Evolutionary conservation across 2,329 filamentous ascomycete species (phyloP), one percentile per base, ranked within the genome.

Genomic region (Pestalotiopsis sp.): DNA sequence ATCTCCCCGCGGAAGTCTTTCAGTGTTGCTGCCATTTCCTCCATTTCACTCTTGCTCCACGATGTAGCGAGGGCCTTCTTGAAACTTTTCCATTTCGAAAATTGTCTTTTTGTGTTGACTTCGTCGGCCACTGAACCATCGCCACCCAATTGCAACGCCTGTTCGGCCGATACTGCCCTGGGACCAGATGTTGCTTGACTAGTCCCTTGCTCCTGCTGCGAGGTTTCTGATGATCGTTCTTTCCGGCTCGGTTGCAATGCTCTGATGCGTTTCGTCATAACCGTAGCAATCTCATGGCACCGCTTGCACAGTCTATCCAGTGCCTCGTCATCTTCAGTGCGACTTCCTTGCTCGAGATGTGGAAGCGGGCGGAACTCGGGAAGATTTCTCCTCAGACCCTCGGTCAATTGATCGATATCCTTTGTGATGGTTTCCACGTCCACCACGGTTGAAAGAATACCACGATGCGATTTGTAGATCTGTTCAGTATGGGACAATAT

Each of bases 41-140:
- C 64, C 23, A 59, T 66, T 45, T 66, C 64, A 7, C n/a, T n/a
- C n/a, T 41, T 66, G 7, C 31, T 66, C 64, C 64, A 66, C 12
- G 40, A 9, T 1, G 45, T 31, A 11, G 56, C 27, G 1, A 66
- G 49, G 0, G 64, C 36, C n/a, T 66, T 66, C 27, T 52, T 45
- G 12, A 66, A 66, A 40, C 49, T 59, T 12, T 36, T 27, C 64
- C 64, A 66, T 14, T 57, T 66, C 9, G 41, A 27, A n/a, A 66
- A 66, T 40, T 20, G 59, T 31, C 6, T 1, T 23, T 13, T 20
- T 12, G 3, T 2, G 7, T 4, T 2, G 4, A 25, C 3, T 40
- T 62, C 59, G 11, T 36, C 59, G 11, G 27, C 27, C n/a, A 40
- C 36, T 5, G 59, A 36, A 20, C 31, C 59, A 25, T 62, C 59